phyloP scores from a whole-genome alignment of 176 grass and related monocot genomes.

The Musa troglodytarum region DNA sequence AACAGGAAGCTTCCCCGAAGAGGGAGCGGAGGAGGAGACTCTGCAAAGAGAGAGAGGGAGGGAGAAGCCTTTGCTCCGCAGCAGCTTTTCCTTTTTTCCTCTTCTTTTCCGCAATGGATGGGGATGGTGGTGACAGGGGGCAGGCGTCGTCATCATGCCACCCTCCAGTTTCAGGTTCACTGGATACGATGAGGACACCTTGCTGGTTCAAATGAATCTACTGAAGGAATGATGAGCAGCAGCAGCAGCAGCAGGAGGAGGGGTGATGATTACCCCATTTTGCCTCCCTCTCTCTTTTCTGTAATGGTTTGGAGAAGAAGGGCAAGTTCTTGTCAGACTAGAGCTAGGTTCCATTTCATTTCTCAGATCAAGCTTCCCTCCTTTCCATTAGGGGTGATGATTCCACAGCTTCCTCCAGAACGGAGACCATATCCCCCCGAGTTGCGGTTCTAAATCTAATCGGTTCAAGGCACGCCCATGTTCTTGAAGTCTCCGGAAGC shows the following conservation, averaged over 20 bases:
- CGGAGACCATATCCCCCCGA: too few species aligned
- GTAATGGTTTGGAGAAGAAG: not conserved
- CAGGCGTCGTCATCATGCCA: not conserved
- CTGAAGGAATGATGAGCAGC: not conserved
- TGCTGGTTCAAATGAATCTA: not conserved
- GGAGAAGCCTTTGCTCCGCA: not conserved
- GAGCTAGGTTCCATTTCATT: not conserved
- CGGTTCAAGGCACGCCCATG: too few species aligned
- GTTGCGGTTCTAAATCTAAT: too few species aligned
- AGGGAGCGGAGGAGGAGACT: not conserved
- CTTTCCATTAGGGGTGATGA: too few species aligned
- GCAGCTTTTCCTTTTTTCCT: not conserved
- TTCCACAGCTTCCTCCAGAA: too few species aligned
- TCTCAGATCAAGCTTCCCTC: too few species aligned
- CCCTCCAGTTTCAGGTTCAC: not conserved
- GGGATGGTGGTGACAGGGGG: not conserved
- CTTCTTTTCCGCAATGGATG: not conserved
- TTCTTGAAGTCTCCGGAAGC: too few species aligned
- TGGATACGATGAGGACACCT: not conserved
- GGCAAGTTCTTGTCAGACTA: not conserved
- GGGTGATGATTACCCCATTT: not conserved
- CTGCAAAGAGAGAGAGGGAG: not conserved
- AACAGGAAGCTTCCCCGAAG: slow-evolving; percentile 8
- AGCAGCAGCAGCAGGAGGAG: not conserved
- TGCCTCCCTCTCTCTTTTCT: not conserved